A percentile compares a stretch with the other conserved stretches of the same genome.
phyloP scores from a whole-genome alignment of 2,329 filamentous ascomycete species.

The Colletotrichum sojae region DNA sequence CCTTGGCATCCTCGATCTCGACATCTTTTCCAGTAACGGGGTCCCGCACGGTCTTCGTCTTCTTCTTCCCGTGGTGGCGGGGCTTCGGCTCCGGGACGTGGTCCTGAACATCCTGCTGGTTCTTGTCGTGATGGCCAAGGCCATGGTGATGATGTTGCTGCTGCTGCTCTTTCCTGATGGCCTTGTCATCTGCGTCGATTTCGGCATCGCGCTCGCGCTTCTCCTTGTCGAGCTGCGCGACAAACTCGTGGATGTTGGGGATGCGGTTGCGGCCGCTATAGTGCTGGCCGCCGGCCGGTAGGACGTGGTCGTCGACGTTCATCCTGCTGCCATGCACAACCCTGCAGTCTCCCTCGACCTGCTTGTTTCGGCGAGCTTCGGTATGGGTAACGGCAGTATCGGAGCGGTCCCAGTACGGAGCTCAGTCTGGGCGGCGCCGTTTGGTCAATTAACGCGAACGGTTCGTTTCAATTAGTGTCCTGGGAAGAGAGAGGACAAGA shows the following conservation, averaged over 20 bases:
- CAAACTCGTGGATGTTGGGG: constrained; percentile 88
- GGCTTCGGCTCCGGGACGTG: constrained; percentile 55
- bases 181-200: constrained; percentile 72
- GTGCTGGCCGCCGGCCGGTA: constrained; percentile 71
- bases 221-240: constrained; percentile 82
- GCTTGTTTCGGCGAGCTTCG: background rate
- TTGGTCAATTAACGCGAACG: background rate
- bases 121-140: background rate
- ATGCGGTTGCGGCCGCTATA: constrained; percentile 89
- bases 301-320: constrained; percentile 56
- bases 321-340: constrained; percentile 46
- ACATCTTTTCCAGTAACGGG: constrained; percentile 90
- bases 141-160: constrained; percentile 19
- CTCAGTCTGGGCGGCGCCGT: background rate
- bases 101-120: constrained; percentile 53
- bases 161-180: constrained; percentile 48
- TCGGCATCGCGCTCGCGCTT: constrained; percentile 82
- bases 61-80: constrained; percentile 53
- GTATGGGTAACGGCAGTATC: background rate
- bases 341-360: constrained; percentile 8
- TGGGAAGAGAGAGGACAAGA: constrained; percentile 4
- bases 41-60: constrained; percentile 84
- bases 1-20: constrained; percentile 85
- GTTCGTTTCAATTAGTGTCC: background rate
- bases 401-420: constrained; percentile 8